These are phyloP conservation scores for Ambrosiella xylebori DNA, from an alignment of 2,329 filamentous ascomycete species.

Conservation along the genomic window DNA sequence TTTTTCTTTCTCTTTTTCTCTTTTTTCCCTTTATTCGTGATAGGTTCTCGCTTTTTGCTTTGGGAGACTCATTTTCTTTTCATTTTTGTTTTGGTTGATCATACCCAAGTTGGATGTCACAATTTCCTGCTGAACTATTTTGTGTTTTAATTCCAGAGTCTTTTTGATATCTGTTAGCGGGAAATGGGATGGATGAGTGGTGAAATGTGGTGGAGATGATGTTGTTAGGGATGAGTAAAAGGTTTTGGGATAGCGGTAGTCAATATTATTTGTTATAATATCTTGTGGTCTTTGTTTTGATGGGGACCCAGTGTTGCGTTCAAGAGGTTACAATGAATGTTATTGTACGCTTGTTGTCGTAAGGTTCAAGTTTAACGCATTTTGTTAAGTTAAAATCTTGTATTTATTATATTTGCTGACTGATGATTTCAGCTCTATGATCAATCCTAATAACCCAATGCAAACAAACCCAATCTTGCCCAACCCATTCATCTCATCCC, in stretches of 20 bases:
- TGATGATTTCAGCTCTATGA: too few relatives aligned
- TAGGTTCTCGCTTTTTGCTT: not conserved
- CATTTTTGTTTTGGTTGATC: conserved; percentile 11
- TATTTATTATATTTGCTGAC: too few relatives aligned
- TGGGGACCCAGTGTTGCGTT: too few relatives aligned
- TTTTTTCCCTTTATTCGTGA: conserved; percentile 1
- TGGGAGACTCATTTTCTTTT: not conserved
- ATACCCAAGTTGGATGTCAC: conserved; percentile 12
- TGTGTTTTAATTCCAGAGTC: conserved; percentile 1
- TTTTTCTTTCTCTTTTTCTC: not conserved
- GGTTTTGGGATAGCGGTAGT: not conserved
- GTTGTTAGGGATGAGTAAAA: not conserved
- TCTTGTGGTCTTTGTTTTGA: too few relatives aligned
- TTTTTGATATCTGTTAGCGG: not conserved
- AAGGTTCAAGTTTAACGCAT: too few relatives aligned
- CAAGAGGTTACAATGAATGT: too few relatives aligned
- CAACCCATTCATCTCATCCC: too few relatives aligned
- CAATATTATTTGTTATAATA: not conserved
- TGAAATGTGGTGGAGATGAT: not conserved
- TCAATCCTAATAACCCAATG: too few relatives aligned
- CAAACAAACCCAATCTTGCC: too few relatives aligned
- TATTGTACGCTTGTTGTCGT: too few relatives aligned
- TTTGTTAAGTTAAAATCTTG: too few relatives aligned
- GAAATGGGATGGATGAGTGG: not conserved
- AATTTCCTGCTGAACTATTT: conserved; percentile 4